phyloP scores from a whole-genome alignment of 2,329 filamentous ascomycete species.

The Fusarium domesticum region DNA sequence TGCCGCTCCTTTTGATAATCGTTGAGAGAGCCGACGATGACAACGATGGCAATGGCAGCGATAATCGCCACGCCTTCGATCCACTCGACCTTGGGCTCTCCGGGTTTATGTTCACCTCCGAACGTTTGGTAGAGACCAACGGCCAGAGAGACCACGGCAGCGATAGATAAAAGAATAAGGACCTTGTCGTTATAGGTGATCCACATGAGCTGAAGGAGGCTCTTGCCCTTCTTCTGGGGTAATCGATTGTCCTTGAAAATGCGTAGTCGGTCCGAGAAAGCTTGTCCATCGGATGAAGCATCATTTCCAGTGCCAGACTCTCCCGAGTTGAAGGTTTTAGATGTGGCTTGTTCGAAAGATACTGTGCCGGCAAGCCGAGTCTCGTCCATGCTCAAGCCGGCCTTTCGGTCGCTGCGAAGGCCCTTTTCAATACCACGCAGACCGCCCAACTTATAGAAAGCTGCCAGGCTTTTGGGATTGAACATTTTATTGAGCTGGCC shows the following conservation, averaged over 20 bases:
- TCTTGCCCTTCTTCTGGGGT: slow-evolving; percentile 73
- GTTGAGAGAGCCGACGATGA: slow-evolving; percentile 72
- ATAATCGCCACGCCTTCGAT: slow-evolving; percentile 80
- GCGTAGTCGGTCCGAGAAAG: slow-evolving; percentile 63
- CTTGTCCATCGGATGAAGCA: slow-evolving; percentile 17
- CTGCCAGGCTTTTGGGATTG: slow-evolving; percentile 81
- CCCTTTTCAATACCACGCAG: slow-evolving; percentile 75
- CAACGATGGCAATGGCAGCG: slow-evolving; percentile 74
- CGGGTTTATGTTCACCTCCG: slow-evolving; percentile 51
- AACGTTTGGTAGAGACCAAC: slow-evolving; percentile 75
- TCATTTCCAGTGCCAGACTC: slow-evolving; percentile 29
- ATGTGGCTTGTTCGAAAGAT: slow-evolving; percentile 68
- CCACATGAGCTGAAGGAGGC: slow-evolving; percentile 70
- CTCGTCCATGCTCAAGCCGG: slow-evolving; percentile 78
- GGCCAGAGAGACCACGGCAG: slow-evolving; percentile 69
- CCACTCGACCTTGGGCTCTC: slow-evolving; percentile 65
- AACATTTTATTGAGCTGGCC: slow-evolving; percentile 84
- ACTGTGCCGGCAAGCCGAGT: slow-evolving; percentile 60
- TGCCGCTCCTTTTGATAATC: slow-evolving; percentile 80
- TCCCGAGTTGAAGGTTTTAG: slow-evolving; percentile 34
- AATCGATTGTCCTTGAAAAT: slow-evolving; percentile 70
- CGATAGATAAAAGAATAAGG: slow-evolving; percentile 66
- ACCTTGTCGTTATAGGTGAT: slow-evolving; percentile 84
- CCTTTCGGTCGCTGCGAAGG: slow-evolving; percentile 66
- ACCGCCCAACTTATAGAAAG: slow-evolving; percentile 79